phyloP scores from a whole-genome alignment of 805 yeast genomes.

The Starmera caribaea region DNA sequence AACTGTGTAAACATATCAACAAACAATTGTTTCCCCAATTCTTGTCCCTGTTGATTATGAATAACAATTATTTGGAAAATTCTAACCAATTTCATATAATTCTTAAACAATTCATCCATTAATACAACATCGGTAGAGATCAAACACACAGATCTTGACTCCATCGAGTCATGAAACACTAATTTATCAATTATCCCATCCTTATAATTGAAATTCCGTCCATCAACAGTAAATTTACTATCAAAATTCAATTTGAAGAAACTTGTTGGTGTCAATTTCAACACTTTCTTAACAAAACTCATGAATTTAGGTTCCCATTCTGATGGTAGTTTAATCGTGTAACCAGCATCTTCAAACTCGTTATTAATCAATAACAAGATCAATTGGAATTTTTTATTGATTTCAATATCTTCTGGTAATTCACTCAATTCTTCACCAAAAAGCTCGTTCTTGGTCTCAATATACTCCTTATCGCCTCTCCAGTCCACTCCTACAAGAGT shows the following conservation, averaged over 20 bases:
- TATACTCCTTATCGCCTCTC: no score
- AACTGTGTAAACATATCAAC: no score
- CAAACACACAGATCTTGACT: background rate
- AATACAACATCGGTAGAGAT: background rate
- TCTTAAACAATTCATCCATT: background rate
- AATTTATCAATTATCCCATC: background rate
- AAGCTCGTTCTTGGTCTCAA: no score
- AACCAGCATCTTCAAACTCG: background rate
- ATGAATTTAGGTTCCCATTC: background rate
- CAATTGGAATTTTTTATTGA: background rate
- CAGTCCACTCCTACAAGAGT: no score
- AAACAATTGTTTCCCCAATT: no score
- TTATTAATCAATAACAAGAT: background rate
- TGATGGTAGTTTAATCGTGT: background rate
- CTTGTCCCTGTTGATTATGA: no score
- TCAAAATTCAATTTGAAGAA: background rate
- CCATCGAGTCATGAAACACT: background rate
- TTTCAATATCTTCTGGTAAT: background rate
- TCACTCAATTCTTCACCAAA: background rate
- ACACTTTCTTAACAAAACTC: background rate
- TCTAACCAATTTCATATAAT: background rate
- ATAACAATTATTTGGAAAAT: background rate
- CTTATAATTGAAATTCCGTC: background rate
- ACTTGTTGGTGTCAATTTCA: background rate
- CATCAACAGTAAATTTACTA: background rate